These are phyloP conservation scores for Bruguiera parviflora DNA, from an alignment of 345 rosid species.

Conservation along the genomic window DNA sequence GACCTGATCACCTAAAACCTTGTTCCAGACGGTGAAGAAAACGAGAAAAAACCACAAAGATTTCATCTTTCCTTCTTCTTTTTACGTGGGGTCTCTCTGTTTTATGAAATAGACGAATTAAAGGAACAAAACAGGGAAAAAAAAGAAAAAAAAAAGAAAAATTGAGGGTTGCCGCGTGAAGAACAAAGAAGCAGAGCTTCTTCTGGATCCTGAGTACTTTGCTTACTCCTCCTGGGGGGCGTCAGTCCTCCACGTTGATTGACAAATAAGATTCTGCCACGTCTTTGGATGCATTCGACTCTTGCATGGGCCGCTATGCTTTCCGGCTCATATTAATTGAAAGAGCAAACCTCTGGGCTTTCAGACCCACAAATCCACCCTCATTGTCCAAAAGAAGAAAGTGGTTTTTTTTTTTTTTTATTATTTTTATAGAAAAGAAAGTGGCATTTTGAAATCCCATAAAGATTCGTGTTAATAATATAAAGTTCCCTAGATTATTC, in stretches of 20 bases:
- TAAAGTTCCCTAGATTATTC: no score
- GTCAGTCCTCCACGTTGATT: slow-evolving; percentile 4
- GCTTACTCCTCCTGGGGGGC: background rate
- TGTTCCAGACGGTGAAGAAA: slow-evolving; percentile 20
- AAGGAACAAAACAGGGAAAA: no score
- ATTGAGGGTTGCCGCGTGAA: background rate
- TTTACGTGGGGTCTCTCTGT: background rate
- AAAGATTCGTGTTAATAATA: no score
- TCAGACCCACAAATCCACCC: no score
- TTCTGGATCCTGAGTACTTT: no score
- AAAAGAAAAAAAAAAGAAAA: background rate
- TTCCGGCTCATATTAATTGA: background rate
- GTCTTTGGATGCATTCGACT: background rate
- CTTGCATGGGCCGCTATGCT: no score
- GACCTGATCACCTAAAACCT: slow-evolving; percentile 58
- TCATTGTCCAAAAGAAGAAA: no score
- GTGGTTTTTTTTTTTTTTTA: no score
- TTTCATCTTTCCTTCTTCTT: slow-evolving; percentile 10
- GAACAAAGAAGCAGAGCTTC: background rate
- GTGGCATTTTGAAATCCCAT: no score
- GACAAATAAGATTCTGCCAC: slow-evolving; percentile 24
- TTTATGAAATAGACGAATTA: background rate
- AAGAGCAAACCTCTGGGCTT: no score
- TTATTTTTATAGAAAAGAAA: no score
- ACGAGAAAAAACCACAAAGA: slow-evolving; percentile 25